These are phyloP conservation scores for Ophiobolus disseminans DNA, from an alignment of 2,329 filamentous ascomycete genomes.

Conservation along the genomic window DNA sequence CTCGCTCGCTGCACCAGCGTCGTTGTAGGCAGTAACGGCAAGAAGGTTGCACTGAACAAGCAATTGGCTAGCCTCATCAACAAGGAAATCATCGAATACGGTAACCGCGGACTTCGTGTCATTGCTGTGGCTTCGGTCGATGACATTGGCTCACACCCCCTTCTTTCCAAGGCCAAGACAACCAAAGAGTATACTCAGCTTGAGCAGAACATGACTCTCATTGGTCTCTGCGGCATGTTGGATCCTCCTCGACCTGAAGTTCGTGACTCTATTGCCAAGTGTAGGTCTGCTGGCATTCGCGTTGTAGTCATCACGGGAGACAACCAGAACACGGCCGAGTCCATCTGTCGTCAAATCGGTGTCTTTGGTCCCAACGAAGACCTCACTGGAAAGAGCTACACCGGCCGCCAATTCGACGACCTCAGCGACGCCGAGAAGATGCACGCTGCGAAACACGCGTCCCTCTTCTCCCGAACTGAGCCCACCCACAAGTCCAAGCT, in stretches of 20 bases:
- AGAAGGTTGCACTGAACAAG: constrained; percentile 74
- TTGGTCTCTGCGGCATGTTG: constrained; percentile 94
- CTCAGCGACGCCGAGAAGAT: constrained; percentile 80
- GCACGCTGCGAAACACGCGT: constrained; percentile 82
- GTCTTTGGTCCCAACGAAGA: constrained; percentile 85
- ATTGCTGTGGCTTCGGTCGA: constrained; percentile 90
- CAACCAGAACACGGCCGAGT: constrained; percentile 96
- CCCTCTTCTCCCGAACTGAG: constrained; percentile 94
- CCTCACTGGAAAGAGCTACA: constrained; percentile 89
- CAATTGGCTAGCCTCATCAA: constrained; percentile 74
- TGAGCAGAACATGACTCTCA: constrained; percentile 91
- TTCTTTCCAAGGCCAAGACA: constrained; percentile 77
- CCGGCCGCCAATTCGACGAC: constrained; percentile 91
- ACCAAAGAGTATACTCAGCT: constrained; percentile 83
- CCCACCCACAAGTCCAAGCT: constrained; percentile 97
- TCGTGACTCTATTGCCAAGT: constrained; percentile 82
- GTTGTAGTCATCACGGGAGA: constrained; percentile 98
- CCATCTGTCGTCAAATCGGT: constrained; percentile 96
- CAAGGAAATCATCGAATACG: constrained; percentile 86
- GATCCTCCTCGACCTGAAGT: constrained; percentile 96
- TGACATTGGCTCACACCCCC: constrained; percentile 72
- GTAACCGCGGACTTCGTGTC: constrained; percentile 89
- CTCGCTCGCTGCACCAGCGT: constrained; percentile 89
- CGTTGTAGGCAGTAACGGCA: constrained; percentile 78
- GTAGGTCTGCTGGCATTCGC: constrained; percentile 90